A percentile compares a stretch with the other conserved stretches of the same genome.
phyloP scores from a whole-genome alignment of 495 filamentous ascomycete species.

The Penicillium arizonense region DNA sequence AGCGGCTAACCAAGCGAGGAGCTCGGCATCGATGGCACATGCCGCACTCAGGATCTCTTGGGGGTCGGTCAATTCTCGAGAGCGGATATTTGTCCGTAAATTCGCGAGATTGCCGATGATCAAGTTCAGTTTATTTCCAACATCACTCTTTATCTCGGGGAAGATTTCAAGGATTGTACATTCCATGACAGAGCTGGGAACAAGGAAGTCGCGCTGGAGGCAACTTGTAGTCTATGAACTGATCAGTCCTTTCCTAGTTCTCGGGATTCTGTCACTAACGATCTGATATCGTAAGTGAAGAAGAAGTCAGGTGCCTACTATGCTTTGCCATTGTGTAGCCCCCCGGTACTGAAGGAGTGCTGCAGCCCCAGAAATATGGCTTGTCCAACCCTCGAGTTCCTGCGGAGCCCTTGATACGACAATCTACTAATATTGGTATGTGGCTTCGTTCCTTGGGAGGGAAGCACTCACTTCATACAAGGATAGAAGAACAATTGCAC shows the following conservation, averaged over 20 bases:
- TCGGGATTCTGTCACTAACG: background rate
- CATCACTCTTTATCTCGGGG: background rate
- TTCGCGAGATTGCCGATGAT: constrained; percentile 4
- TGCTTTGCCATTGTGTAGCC: background rate
- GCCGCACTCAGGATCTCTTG: background rate
- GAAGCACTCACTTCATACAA: no score
- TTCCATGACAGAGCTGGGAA: background rate
- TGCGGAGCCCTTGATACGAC: background rate
- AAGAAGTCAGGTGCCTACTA: background rate
- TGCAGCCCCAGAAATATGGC: constrained; percentile 4
- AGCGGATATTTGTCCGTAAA: background rate
- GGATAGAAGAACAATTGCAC: no score
- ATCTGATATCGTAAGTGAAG: constrained; percentile 5
- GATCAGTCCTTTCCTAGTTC: background rate
- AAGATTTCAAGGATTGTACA: background rate
- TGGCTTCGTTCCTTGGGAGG: no score
- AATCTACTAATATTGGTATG: background rate
- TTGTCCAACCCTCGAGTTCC: constrained; percentile 3
- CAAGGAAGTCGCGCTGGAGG: constrained; percentile 3
- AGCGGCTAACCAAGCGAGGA: constrained; percentile 1
- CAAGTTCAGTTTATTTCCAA: constrained; percentile 1
- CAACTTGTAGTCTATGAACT: background rate
- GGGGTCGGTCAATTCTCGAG: background rate
- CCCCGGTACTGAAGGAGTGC: constrained; percentile 3
- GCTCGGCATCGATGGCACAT: background rate